Percentiles rank a stretch among this genome's conserved stretches.
Evolutionary conservation across 208 protist genomes (phyloP).

Genomic region (Leishmania tropica): DNA sequence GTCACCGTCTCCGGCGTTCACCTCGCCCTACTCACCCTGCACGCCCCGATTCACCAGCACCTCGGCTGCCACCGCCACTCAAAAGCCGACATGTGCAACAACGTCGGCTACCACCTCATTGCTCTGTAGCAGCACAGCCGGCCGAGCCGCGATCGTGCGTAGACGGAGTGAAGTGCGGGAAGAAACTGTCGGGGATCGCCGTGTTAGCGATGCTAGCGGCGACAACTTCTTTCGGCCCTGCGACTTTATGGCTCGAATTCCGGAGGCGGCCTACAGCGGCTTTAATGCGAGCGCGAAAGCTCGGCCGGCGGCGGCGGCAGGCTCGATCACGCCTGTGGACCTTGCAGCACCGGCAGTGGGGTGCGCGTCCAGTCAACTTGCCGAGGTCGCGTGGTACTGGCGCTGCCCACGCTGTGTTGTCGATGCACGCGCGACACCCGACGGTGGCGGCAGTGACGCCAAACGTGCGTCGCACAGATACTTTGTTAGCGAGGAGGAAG

Average conservation of each 20-base stretch:
- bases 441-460: no score
- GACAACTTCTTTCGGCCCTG: conserved; percentile 5
- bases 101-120: neutral
- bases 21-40: neutral
- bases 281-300: neutral
- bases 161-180: neutral
- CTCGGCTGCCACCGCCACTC: neutral
- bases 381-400: conserved; percentile 31
- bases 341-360: neutral
- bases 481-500: neutral
- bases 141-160: neutral
- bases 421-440: neutral
- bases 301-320: neutral
- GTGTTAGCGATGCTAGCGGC: neutral
- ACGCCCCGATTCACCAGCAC: neutral
- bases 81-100: neutral
- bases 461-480: neutral
- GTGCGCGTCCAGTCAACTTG: neutral
- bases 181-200: neutral
- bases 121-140: neutral
- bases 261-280: neutral
- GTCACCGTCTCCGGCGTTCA: neutral
- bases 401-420: conserved; percentile 10
- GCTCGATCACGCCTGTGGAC: neutral
- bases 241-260: conserved; percentile 29